phyloP scores from a whole-genome alignment of 2,329 filamentous ascomycete species.

The Blastomyces percursus region DNA sequence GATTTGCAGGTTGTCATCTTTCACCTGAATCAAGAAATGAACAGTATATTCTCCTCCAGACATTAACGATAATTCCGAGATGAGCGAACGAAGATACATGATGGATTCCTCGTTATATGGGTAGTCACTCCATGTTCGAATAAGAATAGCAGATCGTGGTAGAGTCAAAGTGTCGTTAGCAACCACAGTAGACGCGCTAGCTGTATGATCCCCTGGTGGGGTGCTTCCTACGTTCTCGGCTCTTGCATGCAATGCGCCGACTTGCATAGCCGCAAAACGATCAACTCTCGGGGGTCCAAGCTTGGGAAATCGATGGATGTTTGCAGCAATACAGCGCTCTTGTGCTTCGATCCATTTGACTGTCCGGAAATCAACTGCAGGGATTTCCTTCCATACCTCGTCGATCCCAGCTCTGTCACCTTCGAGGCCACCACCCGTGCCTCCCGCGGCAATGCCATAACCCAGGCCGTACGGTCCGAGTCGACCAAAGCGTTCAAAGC shows the following conservation, averaged over 20 bases:
- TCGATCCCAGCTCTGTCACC: constrained; percentile 75
- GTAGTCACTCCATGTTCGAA: constrained; percentile 72
- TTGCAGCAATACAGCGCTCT: constrained; percentile 59
- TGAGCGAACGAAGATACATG: constrained; percentile 69
- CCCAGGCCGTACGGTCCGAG: constrained; percentile 84
- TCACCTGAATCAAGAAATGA: constrained; percentile 76
- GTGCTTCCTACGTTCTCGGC: constrained; percentile 18
- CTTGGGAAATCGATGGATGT: constrained; percentile 55
- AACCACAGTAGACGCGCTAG: neutral
- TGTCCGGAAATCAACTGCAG: constrained; percentile 64
- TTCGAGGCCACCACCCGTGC: constrained; percentile 72
- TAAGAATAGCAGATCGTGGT: constrained; percentile 59
- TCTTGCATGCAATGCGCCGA: constrained; percentile 13
- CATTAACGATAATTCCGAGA: constrained; percentile 64
- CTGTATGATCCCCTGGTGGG: constrained; percentile 9
- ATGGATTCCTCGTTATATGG: constrained; percentile 66
- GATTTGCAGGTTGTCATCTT: constrained; percentile 65
- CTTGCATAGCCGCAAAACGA: constrained; percentile 21
- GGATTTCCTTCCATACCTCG: constrained; percentile 59
- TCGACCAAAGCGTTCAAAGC: constrained; percentile 84
- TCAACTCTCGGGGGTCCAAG: constrained; percentile 25
- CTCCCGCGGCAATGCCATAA: constrained; percentile 67
- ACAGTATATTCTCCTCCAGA: constrained; percentile 74
- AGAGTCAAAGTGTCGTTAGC: constrained; percentile 16
- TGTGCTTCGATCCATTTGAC: constrained; percentile 74